These are phyloP conservation scores for Fusarium humuli DNA, from an alignment of 2,329 filamentous ascomycete species.

Conservation along the genomic window DNA sequence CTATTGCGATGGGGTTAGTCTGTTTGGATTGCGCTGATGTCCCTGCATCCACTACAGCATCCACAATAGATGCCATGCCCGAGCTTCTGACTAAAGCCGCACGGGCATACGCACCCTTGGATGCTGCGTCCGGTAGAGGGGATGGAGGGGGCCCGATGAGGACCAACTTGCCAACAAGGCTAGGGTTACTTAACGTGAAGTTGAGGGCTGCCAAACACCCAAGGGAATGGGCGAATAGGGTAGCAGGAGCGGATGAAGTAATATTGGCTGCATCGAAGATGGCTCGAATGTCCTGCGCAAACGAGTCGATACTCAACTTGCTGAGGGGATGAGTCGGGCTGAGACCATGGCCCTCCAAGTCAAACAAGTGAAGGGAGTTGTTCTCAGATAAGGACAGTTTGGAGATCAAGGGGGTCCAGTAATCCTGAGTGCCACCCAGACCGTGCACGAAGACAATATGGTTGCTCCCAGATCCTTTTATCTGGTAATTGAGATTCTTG, in stretches of 20 bases:
- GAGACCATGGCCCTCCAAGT: slow-evolving; percentile 68
- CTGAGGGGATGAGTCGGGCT: slow-evolving; percentile 62
- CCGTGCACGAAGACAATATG: slow-evolving; percentile 66
- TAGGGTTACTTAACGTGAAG: not conserved
- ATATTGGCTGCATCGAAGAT: not conserved
- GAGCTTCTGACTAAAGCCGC: not conserved
- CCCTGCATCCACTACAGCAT: slow-evolving; percentile 1
- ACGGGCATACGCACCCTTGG: not conserved
- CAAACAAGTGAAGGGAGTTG: slow-evolving; percentile 56
- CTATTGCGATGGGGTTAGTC: slow-evolving; percentile 47
- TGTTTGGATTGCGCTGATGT: not conserved
- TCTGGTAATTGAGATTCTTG: not conserved
- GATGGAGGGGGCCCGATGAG: slow-evolving; percentile 1
- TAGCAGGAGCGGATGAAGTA: not conserved
- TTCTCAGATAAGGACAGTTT: slow-evolving; percentile 37
- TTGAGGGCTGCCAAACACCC: not conserved
- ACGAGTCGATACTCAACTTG: slow-evolving; percentile 56
- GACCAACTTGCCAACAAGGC: not conserved
- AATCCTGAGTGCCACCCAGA: slow-evolving; percentile 60
- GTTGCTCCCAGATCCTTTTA: not conserved
- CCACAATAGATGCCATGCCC: not conserved
- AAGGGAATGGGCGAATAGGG: slow-evolving; percentile 1
- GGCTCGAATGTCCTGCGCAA: slow-evolving; percentile 41
- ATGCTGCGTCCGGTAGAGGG: not conserved
- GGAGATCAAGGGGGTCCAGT: slow-evolving; percentile 59